These are phyloP conservation scores for Tetrapisispora nanseiensis DNA, from an alignment of 805 yeast genomes.

Conservation along the genomic window DNA sequence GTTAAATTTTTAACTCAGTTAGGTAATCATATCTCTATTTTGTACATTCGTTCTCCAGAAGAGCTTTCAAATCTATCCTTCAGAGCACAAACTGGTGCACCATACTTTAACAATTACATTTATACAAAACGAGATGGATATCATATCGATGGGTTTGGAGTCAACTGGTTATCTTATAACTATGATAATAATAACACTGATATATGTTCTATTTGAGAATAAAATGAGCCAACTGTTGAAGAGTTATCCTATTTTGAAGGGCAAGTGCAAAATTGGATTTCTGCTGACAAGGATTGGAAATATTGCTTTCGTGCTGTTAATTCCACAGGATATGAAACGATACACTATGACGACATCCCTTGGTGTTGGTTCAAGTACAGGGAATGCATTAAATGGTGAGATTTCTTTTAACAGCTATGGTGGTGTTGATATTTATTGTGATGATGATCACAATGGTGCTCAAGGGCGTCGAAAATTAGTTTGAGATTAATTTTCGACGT, in stretches of 20 bases:
- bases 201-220: slow-evolving; percentile 3
- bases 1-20: background rate
- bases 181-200: slow-evolving; percentile 4
- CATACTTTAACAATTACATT: too few relatives aligned
- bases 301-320: slow-evolving; percentile 3
- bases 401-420: slow-evolving; percentile 8
- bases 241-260: background rate
- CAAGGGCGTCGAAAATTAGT: background rate
- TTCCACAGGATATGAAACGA: background rate
- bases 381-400: slow-evolving; percentile 5
- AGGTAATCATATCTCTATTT: slow-evolving; percentile 1
- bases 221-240: background rate
- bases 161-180: slow-evolving; percentile 4
- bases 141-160: too few relatives aligned
- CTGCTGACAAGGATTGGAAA: slow-evolving; percentile 3
- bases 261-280: too few relatives aligned
- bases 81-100: background rate
- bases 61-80: slow-evolving; percentile 1
- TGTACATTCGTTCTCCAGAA: background rate
- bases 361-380: slow-evolving; percentile 6
- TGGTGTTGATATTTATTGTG: slow-evolving; percentile 7
- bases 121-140: too few relatives aligned
- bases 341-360: slow-evolving; percentile 5
- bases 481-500: too few relatives aligned
- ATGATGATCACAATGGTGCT: slow-evolving; percentile 4